These are phyloP conservation scores for Borovskyia barvae DNA, from an alignment of 208 protist genomes.

Conservation along the genomic window DNA sequence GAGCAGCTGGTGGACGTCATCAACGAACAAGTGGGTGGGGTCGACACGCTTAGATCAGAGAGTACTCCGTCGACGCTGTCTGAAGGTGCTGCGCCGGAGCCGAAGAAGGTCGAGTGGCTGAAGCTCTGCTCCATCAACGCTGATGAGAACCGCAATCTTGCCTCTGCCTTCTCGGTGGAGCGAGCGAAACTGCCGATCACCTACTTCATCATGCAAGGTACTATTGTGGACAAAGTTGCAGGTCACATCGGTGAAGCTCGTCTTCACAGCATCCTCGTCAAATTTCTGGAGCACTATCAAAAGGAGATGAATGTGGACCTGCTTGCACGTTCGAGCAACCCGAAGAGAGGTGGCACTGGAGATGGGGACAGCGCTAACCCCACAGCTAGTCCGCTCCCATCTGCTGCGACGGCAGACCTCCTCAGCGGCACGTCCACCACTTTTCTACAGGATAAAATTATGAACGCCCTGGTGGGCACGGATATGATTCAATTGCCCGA, in stretches of 20 bases:
- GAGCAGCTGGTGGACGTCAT: conserved; percentile 74
- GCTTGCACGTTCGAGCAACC: conserved; percentile 35
- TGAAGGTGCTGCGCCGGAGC: not conserved
- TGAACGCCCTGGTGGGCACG: conserved; percentile 57
- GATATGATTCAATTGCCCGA: conserved; percentile 81
- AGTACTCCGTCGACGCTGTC: not conserved
- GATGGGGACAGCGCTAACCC: too few relatives aligned
- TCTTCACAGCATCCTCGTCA: conserved; percentile 67
- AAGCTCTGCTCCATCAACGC: conserved; percentile 88
- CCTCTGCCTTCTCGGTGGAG: conserved; percentile 84
- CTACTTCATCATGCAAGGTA: conserved; percentile 90
- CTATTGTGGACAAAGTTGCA: conserved; percentile 81
- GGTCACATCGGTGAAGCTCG: conserved; percentile 55
- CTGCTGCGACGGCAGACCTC: conserved; percentile 68
- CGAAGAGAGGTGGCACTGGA: not conserved
- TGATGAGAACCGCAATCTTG: conserved; percentile 85
- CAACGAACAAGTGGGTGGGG: conserved; percentile 47
- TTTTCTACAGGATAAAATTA: conserved; percentile 76
- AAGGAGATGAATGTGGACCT: conserved; percentile 84
- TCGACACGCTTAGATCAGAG: not conserved
- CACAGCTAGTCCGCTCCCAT: conserved; percentile 40
- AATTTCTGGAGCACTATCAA: conserved; percentile 87
- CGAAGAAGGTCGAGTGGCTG: conserved; percentile 43
- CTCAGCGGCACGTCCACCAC: conserved; percentile 66
- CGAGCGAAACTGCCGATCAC: conserved; percentile 81